Evolutionary conservation across 169 alveolate species (phyloP).

Genomic region (Plasmodium relictum): DNA sequence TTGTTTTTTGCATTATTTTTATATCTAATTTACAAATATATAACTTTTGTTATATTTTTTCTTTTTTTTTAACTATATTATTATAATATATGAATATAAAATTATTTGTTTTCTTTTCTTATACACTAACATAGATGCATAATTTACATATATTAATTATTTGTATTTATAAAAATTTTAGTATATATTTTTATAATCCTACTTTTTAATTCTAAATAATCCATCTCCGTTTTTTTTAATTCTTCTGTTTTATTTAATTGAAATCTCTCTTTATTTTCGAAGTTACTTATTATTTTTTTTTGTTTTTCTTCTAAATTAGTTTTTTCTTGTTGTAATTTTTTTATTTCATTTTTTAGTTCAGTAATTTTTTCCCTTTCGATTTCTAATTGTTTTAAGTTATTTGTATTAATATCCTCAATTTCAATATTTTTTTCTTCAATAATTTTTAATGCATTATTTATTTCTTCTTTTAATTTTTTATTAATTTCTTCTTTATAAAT

Average conservation of each 20-base stretch:
- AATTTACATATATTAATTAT: neutral
- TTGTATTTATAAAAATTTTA: neutral
- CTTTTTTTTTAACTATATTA: too few species aligned
- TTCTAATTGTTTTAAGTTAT: slow-evolving; percentile 29
- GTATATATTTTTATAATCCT: neutral
- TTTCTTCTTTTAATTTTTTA: slow-evolving; percentile 63
- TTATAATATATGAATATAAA: too few species aligned
- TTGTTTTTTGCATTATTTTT: too few species aligned
- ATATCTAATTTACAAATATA: too few species aligned
- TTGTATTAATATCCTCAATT: slow-evolving; percentile 46
- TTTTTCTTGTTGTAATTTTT: slow-evolving; percentile 50
- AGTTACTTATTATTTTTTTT: neutral
- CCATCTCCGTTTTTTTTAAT: neutral
- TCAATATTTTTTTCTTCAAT: slow-evolving; percentile 66
- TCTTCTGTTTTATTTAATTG: neutral
- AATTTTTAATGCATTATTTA: slow-evolving; percentile 49
- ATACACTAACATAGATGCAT: too few species aligned
- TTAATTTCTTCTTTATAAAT: slow-evolving; percentile 28
- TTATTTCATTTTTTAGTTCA: slow-evolving; percentile 41
- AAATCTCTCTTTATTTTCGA: neutral
- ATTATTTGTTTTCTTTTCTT: too few species aligned
- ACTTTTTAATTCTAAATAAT: slow-evolving; percentile 41
- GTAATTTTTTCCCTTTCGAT: slow-evolving; percentile 38
- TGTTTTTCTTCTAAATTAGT: neutral
- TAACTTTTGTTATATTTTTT: too few species aligned